Evolutionary conservation across 306 rosid genomes (phyloP).

Genomic region (Dryas octopetala): DNA sequence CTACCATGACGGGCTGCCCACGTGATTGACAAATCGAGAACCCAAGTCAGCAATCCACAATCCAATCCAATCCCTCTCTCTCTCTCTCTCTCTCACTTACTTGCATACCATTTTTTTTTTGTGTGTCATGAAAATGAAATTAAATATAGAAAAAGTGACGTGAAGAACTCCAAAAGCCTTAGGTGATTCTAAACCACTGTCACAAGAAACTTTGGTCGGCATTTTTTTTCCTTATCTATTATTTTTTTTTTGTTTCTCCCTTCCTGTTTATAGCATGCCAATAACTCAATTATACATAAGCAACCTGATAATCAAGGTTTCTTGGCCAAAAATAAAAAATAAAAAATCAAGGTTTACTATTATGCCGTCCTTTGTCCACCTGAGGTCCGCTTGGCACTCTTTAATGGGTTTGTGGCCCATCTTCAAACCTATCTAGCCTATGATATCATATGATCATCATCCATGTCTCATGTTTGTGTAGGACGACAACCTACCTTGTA

Average conservation of each 20-base stretch:
- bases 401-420: conserved; percentile 12
- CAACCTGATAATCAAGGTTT: conserved; percentile 15
- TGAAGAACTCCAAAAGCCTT: conserved; percentile 75
- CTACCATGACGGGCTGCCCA: conserved; percentile 77
- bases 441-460: conserved; percentile 15
- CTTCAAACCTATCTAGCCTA: conserved; percentile 12
- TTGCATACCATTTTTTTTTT: background rate
- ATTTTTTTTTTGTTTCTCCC: background rate
- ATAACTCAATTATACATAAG: conserved; percentile 17
- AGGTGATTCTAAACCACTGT: conserved; percentile 44
- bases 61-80: conserved; percentile 25
- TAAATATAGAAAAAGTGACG: conserved; percentile 54
- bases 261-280: conserved; percentile 18
- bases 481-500: conserved; percentile 34
- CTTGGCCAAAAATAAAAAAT: too few relatives aligned
- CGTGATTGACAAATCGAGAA: conserved; percentile 75
- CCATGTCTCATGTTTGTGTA: conserved; percentile 22
- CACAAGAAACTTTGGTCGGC: conserved; percentile 77
- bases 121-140: conserved; percentile 48
- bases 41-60: conserved; percentile 65
- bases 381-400: conserved; percentile 34
- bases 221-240: conserved; percentile 18
- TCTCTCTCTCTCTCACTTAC: background rate
- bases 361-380: conserved; percentile 38
- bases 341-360: conserved; percentile 15